These are phyloP conservation scores for Trichoderma gracile DNA, from an alignment of 2,329 filamentous ascomycete genomes.

Conservation along the genomic window DNA sequence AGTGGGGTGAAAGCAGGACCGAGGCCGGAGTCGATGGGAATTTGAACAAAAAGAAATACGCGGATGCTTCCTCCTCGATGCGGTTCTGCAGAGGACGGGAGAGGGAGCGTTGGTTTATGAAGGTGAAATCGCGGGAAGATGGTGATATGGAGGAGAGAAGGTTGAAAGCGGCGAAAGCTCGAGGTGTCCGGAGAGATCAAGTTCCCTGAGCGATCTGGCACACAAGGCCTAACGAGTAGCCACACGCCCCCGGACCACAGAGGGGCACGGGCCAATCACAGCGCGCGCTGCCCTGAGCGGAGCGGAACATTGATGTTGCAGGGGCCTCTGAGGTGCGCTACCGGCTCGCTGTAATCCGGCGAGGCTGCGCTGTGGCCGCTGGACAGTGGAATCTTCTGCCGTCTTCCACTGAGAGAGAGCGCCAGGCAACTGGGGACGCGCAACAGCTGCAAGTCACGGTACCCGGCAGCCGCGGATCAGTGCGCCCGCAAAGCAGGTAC, in stretches of 20 bases:
- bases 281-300: constrained; percentile 33
- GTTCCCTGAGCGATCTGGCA: constrained; percentile 14
- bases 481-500: background rate
- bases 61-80: constrained; percentile 4
- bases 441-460: constrained; percentile 16
- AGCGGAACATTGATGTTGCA: constrained; percentile 43
- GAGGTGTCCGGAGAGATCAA: constrained; percentile 25
- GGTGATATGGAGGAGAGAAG: constrained; percentile 25
- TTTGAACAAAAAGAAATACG: constrained; percentile 17
- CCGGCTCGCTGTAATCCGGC: constrained; percentile 27
- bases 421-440: constrained; percentile 29
- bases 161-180: constrained; percentile 30
- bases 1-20: constrained; percentile 31
- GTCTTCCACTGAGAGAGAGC: constrained; percentile 32
- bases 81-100: background rate
- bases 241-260: constrained; percentile 25
- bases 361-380: constrained; percentile 14
- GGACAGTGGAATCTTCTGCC: constrained; percentile 38
- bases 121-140: background rate
- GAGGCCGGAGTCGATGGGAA: constrained; percentile 25
- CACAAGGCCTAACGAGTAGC: constrained; percentile 18
- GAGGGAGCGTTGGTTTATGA: constrained; percentile 6
- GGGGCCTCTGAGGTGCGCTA: background rate
- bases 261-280: constrained; percentile 41
- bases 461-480: background rate